Evolutionary conservation across 2,329 filamentous ascomycete species (phyloP).

Genomic region (Pseudogymnoascus sp.): DNA sequence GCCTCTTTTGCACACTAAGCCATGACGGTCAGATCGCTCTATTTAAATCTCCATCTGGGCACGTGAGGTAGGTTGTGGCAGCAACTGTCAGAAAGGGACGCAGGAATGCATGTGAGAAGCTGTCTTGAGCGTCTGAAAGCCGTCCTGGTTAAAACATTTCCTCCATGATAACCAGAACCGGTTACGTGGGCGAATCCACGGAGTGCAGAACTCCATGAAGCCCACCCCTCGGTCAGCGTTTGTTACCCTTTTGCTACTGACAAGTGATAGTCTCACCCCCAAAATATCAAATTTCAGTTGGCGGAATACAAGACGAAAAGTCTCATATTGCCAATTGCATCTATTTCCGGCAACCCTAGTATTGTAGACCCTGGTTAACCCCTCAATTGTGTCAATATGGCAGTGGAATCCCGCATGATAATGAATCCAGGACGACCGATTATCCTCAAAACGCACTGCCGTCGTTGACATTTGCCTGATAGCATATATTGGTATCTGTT

Average conservation of each 20-base stretch:
- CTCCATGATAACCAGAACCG: neutral
- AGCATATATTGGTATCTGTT: conserved; percentile 27
- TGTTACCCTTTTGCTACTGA: neutral
- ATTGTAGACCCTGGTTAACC: neutral
- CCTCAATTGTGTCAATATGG: neutral
- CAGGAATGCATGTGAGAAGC: neutral
- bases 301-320: neutral
- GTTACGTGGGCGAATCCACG: neutral
- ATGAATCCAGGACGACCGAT: neutral
- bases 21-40: neutral
- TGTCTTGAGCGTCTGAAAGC: neutral
- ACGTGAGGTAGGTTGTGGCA: neutral
- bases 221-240: neutral
- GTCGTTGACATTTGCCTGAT: conserved; percentile 29
- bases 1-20: neutral
- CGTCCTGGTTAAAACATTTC: neutral
- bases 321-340: neutral
- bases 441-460: neutral
- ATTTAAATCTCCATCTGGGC: neutral
- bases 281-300: neutral
- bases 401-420: neutral
- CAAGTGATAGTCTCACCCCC: neutral
- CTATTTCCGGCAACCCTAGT: neutral
- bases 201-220: neutral
- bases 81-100: neutral